Percentiles rank a stretch among this genome's conserved stretches.
Evolutionary conservation across 352 stramenopile genomes (phyloP).

Genomic region (Globisporangium paroecandrum): DNA sequence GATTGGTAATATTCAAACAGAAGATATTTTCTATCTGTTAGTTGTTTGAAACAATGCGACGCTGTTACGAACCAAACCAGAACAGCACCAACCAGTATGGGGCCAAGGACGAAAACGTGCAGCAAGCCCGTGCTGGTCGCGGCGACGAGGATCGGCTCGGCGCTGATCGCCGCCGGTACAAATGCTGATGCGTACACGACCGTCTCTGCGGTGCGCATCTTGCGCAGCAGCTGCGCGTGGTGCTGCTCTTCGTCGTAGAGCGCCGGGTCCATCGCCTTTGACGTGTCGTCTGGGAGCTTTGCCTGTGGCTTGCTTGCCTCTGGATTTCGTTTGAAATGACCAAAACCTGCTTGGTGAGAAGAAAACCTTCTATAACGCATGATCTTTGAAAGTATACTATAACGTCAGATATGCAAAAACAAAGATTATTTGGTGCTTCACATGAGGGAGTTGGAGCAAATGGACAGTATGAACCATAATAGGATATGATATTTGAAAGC

Average conservation of each 20-base stretch:
- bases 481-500: background rate
- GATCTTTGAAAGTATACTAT: background rate
- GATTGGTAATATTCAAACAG: no score
- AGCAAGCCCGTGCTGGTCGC: conserved; percentile 61
- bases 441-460: background rate
- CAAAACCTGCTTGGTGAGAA: no score
- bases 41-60: no score
- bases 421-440: background rate
- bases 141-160: conserved; percentile 50
- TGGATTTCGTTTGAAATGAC: background rate
- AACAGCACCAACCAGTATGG: conserved; percentile 26
- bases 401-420: background rate
- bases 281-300: background rate
- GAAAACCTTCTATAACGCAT: background rate
- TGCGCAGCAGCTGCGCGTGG: conserved; percentile 42
- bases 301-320: background rate
- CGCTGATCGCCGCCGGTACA: conserved; percentile 25
- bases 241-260: conserved; percentile 55
- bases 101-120: conserved; percentile 51
- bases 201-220: conserved; percentile 49
- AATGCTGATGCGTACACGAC: conserved; percentile 60
- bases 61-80: background rate
- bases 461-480: background rate
- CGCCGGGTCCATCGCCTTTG: conserved; percentile 44
- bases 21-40: no score